phyloP scores from a whole-genome alignment of 192 early-diverging fungal species.

The Podila verticillata region DNA sequence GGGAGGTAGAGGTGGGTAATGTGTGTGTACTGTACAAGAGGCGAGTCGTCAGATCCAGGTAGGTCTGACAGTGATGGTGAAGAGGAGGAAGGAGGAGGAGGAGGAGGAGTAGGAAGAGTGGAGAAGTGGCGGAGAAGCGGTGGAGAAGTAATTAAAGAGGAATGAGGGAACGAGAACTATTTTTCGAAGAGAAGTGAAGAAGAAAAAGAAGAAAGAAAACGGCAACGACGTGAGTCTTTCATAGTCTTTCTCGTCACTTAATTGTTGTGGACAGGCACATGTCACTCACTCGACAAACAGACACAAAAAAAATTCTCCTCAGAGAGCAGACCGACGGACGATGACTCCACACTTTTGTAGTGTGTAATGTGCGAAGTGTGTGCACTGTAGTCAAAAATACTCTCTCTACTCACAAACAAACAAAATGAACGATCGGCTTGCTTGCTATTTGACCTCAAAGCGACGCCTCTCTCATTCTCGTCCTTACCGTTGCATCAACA shows the following conservation, averaged over 20 bases:
- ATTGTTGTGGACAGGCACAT: neutral
- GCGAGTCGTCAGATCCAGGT: neutral
- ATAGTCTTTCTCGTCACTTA: neutral
- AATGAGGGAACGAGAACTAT: neutral
- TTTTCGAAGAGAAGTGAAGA: conserved; percentile 1
- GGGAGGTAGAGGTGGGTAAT: neutral
- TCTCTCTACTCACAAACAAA: neutral
- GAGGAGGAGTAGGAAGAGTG: neutral
- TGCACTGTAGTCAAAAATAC: neutral
- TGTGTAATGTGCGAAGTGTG: too few species aligned
- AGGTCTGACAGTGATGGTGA: too few species aligned
- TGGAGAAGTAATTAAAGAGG: neutral
- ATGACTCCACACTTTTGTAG: conserved; percentile 1
- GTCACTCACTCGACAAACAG: neutral
- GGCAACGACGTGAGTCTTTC: neutral
- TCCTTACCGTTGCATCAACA: too few species aligned
- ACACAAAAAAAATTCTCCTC: too few species aligned
- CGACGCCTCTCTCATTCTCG: neutral
- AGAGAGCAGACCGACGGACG: neutral
- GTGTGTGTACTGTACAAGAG: neutral
- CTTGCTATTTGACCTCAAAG: too few species aligned
- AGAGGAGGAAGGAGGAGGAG: neutral
- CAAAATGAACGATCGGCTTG: neutral
- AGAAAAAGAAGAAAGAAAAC: neutral
- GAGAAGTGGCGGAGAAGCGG: neutral